Base-by-base conservation (phyloP, 2,329 filamentous ascomycete species). In the Trichoderma sp. region DNA sequence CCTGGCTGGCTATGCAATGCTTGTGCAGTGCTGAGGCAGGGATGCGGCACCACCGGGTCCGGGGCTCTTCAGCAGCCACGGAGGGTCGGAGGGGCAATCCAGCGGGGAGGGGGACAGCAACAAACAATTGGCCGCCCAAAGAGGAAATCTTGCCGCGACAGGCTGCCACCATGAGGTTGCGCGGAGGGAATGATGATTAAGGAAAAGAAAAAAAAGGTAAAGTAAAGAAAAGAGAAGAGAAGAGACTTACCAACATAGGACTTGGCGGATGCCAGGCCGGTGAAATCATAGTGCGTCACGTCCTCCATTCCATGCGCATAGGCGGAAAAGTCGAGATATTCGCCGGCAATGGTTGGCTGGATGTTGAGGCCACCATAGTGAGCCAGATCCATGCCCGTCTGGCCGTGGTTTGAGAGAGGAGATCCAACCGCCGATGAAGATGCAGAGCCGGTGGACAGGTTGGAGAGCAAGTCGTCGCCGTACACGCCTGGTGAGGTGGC, bases 341-440 rank as follows among this genome's bases (percentile, higher is more conserved):
- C 82, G 70, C 86, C 82, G 62, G 92, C 87, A 71, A 93, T 91
- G 75, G 84, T 81, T 35, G 90, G 89, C 72, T 86, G 87, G 68
- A 91, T 82, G 62, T 85, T 87, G 43, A 91, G 81, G 65, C 85
- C 40, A 43, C 40, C 85, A 63, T 77, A 75, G 24, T 83, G 79
- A 72, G 84, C 79, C 87, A 89, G 92, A 70, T 89, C 87, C 57
- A 87, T 84, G 74, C 83, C 82, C 72, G 86, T 79, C 73, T 87
- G 86, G 68, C 85, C 85, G 74, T 87, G 85, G 72, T 86, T 85
- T 1, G 89, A 89, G 74, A 88, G 87, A 31, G 90, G 90, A 27
- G 90, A 92, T 68, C 89, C 89, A 71, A 89, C 86, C 66, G 87
- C 88, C 10, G 90, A 92, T 1, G 89, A 91, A 7, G 89, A 83